phyloP scores from a whole-genome alignment of 108 stramenopile genomes.

The Skeletonema menzelii region DNA sequence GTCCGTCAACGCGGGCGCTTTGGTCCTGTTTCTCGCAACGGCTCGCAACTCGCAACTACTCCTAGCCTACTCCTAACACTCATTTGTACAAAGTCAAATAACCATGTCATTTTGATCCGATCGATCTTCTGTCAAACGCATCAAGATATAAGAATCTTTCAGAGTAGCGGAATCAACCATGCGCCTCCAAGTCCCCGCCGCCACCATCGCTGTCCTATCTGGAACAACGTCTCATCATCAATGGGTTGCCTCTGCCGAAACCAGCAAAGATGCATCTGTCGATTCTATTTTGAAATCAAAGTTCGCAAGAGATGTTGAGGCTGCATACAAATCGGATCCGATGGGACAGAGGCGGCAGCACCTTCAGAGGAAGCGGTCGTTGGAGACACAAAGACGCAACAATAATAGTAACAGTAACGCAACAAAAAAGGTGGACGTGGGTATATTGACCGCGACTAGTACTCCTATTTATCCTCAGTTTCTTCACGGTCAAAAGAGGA shows the following conservation, averaged over 20 bases:
- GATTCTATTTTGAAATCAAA: conserved; percentile 1
- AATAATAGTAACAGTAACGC: neutral
- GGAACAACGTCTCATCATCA: neutral
- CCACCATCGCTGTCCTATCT: conserved; percentile 20
- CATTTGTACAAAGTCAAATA: no score
- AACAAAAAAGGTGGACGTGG: conserved; percentile 1
- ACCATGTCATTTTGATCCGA: neutral
- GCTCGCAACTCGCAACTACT: no score
- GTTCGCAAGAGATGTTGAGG: conserved; percentile 16
- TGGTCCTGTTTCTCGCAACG: no score
- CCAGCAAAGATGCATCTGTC: neutral
- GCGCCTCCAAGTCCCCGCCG: conserved; percentile 21
- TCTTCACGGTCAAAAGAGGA: neutral
- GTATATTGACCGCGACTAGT: neutral
- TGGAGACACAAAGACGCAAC: neutral
- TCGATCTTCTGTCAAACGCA: neutral
- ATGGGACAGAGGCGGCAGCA: conserved; percentile 22
- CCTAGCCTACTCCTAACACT: no score
- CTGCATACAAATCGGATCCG: conserved; percentile 17
- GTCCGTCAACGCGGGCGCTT: no score
- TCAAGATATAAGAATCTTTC: neutral
- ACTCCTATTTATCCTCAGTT: neutral
- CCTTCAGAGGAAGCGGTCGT: neutral
- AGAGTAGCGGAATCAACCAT: conserved; percentile 6
- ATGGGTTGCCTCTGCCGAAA: conserved; percentile 1